Evolutionary conservation across 2,329 filamentous ascomycete species (phyloP), one percentile per base, ranked within the genome.

Genomic region (Diaporthe aspalathi): DNA sequence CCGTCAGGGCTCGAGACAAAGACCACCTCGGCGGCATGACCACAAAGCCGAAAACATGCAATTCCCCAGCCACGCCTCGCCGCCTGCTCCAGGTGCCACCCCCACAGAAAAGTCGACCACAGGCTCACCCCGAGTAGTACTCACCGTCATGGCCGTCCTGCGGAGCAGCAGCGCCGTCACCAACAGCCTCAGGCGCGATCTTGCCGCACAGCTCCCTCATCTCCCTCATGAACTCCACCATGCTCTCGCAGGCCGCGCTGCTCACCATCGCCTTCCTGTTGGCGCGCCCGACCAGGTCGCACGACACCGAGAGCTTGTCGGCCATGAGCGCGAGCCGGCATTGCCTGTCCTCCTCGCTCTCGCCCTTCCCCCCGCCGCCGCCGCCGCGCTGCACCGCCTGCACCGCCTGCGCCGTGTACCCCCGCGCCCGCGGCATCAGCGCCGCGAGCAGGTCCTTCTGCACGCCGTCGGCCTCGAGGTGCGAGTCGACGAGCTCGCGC

Each of bases 401-500:
- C 35, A 24, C 29, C 4, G 67, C 66, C 24, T 56, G 66, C 35
- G 63, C 38, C 29, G 68, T 56, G 54, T 56, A 62, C 43, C 49
- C 32, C 49, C 24, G 20, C 20, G 68, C 47, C 14, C 63, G 60
- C 6, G 38, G 35, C 0, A 63, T 32, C 1, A 73, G 47, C 20
- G 54, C 47, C 35, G 22, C 22, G 57, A 73, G 56, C 22, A 69
- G 53, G 29, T 72, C 60, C 56, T 60, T 72, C 45, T 53, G 29
- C 22, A 63, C 45, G 14, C 57, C 70, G 72, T 40, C 54, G 22
- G 16, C 35, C 29, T 67, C 62, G 40, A 72, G 38, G 8, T 24
- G 38, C 11, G 53, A 50, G 40, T 56, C 70, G 35, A 73, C 40
- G n/a, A 73, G 49, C 45, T 63, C 70, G 12, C 38, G 17, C 72